These are phyloP conservation scores for Trichosporon faecale DNA, from an alignment of 1,284 basidiomycete species.

Conservation along the genomic window DNA sequence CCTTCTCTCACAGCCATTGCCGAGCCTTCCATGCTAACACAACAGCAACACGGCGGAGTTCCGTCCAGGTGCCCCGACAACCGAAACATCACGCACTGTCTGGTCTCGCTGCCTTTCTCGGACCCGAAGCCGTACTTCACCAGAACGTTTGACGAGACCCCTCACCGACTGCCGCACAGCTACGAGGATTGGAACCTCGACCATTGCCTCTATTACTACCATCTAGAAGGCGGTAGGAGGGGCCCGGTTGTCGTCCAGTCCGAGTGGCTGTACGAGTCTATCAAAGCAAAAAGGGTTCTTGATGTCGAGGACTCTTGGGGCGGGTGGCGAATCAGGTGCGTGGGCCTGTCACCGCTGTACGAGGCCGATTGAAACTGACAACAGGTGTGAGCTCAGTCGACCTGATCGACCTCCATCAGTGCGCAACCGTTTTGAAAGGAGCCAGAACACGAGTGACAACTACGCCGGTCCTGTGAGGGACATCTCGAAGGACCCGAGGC, in stretches of 20 bases:
- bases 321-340: constrained; percentile 11
- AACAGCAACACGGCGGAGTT: background rate
- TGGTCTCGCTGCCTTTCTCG: background rate
- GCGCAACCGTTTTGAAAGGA: background rate
- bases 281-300: background rate
- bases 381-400: background rate
- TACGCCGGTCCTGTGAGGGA: background rate
- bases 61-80: background rate
- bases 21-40: background rate
- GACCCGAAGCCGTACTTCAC: background rate
- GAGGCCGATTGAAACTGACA: background rate
- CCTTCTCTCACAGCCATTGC: background rate
- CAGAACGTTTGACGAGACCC: background rate
- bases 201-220: constrained; percentile 8
- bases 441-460: background rate
- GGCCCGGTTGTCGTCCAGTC: constrained; percentile 1
- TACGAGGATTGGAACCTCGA: constrained; percentile 7
- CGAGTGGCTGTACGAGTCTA: constrained; percentile 8
- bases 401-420: background rate
- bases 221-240: background rate
- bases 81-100: constrained; percentile 9
- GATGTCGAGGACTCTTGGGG: background rate
- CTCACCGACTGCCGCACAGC: background rate
- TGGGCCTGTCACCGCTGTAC: background rate
- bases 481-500: background rate